Percentiles rank a stretch among this genome's conserved stretches.
These are phyloP conservation scores for Limnanthes douglasii DNA, from an alignment of 345 rosid species.

Conservation along the genomic window DNA sequence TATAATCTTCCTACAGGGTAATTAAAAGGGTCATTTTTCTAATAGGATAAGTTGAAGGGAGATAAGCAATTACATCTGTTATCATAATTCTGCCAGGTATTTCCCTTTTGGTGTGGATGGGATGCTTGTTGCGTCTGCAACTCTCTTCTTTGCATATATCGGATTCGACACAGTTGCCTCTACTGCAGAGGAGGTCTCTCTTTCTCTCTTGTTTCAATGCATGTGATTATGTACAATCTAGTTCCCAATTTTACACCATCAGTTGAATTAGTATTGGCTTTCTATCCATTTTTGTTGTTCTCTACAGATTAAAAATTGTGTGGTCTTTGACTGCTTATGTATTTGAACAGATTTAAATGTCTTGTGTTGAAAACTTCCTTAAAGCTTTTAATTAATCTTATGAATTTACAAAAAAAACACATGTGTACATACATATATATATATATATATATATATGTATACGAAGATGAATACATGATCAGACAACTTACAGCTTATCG, in stretches of 20 bases:
- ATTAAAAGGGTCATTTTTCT: not conserved
- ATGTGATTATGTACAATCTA: too few relatives aligned
- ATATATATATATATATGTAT: too few relatives aligned
- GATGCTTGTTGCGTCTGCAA: conserved; percentile 96
- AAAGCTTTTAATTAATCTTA: too few relatives aligned
- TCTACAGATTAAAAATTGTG: not conserved
- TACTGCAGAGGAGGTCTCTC: conserved; percentile 89
- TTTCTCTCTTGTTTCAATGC: not conserved
- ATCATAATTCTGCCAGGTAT: conserved; percentile 23
- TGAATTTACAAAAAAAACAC: too few relatives aligned
- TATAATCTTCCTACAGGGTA: conserved; percentile 93
- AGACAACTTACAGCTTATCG: too few relatives aligned
- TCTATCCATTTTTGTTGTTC: conserved; percentile 4
- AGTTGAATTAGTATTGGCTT: not conserved
- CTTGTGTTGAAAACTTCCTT: too few relatives aligned
- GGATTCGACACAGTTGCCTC: conserved; percentile 98
- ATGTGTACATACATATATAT: too few relatives aligned
- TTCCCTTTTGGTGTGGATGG: conserved; percentile 93
- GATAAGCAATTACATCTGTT: too few relatives aligned
- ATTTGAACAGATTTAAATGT: too few relatives aligned
- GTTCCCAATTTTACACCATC: too few relatives aligned
- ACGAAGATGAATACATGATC: too few relatives aligned
- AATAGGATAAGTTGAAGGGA: conserved; percentile 3
- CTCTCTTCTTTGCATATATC: conserved; percentile 86
- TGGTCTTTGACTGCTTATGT: too few relatives aligned